A percentile compares a stretch with the other conserved stretches of the same genome.
phyloP scores from a whole-genome alignment of 441 rosid genomes.

The Jatropha multifida region DNA sequence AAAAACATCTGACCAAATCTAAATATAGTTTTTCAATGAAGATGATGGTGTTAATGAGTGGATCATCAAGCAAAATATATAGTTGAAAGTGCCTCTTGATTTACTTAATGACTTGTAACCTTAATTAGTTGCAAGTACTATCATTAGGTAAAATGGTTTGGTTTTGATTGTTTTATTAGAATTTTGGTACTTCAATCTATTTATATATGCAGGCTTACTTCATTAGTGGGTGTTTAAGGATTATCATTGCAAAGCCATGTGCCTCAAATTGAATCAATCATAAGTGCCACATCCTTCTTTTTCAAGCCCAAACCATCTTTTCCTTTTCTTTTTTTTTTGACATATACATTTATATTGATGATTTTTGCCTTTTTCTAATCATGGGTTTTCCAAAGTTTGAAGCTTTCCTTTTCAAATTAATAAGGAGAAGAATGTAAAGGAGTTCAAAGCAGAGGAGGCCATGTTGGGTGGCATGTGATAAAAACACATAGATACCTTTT shows the following conservation, averaged over 20 bases:
- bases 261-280: conserved; percentile 1
- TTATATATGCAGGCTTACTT: background rate
- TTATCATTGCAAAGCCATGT: conserved; percentile 19
- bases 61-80: background rate
- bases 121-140: background rate
- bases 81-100: background rate
- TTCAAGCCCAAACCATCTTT: background rate
- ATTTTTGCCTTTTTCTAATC: background rate
- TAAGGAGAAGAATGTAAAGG: conserved; percentile 11
- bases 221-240: conserved; percentile 3
- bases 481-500: conserved; percentile 20
- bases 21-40: background rate
- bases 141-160: background rate
- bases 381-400: conserved; percentile 6
- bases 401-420: conserved; percentile 1
- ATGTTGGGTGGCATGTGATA: conserved; percentile 47
- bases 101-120: background rate
- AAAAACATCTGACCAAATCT: background rate
- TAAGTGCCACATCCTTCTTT: conserved; percentile 6
- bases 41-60: conserved; percentile 3
- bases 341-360: background rate
- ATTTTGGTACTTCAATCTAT: background rate
- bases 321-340: background rate
- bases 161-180: background rate
- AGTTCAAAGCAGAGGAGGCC: conserved; percentile 1